Conservation (phyloP, 106 monocot species). For the Dendrobium chrysotoxum region DNA sequence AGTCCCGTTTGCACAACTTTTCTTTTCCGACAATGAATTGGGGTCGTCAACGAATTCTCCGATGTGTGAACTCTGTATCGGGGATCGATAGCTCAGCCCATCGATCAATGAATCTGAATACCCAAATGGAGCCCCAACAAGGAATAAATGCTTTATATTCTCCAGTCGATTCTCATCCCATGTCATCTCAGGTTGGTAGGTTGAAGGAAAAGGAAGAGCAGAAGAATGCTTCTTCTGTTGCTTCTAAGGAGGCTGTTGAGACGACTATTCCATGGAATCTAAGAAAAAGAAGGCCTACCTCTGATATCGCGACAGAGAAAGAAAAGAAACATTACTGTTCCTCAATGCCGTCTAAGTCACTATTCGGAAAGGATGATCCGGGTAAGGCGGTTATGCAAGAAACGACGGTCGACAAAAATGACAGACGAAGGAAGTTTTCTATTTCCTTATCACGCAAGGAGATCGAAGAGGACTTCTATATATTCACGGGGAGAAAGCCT, state of each 20-base stretch:
- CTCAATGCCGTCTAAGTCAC: too few relatives aligned
- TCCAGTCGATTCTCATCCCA: too few relatives aligned
- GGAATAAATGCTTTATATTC: too few relatives aligned
- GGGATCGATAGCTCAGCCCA: neutral
- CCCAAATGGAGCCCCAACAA: too few relatives aligned
- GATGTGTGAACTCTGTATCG: constrained; percentile 22
- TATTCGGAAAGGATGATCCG: too few relatives aligned
- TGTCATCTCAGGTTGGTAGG: too few relatives aligned
- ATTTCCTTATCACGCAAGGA: constrained; percentile 24
- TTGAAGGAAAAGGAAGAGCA: too few relatives aligned
- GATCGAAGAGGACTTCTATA: constrained; percentile 37
- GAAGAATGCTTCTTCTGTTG: too few relatives aligned
- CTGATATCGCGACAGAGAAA: neutral
- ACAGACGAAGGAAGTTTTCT: constrained; percentile 9
- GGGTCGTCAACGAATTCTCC: constrained; percentile 30
- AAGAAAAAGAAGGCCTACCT: constrained; percentile 24
- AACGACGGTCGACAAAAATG: neutral
- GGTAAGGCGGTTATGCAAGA: neutral
- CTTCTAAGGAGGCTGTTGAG: neutral
- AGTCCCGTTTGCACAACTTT: constrained; percentile 32
- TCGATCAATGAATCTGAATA: too few relatives aligned
- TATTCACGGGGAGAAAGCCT: constrained; percentile 21
- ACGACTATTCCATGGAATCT: constrained; percentile 36
- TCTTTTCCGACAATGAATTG: constrained; percentile 30
- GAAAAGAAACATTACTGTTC: too few relatives aligned